Percentiles rank a stretch among this genome's conserved stretches.
Evolutionary conservation across 805 yeast genomes (phyloP).

Genomic region (Tetrapisispora arboricola): DNA sequence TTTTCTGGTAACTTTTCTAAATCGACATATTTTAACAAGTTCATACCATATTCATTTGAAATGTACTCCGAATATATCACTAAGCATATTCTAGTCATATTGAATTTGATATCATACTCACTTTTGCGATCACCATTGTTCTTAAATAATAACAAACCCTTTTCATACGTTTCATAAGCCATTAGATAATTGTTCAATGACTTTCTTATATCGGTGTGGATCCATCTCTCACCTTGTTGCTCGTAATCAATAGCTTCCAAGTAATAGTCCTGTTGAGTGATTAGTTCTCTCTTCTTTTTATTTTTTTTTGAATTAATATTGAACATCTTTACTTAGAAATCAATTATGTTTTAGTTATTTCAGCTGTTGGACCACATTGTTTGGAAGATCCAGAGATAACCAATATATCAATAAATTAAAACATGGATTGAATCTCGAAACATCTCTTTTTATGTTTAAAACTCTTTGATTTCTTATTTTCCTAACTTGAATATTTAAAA

Average conservation of each 20-base stretch:
- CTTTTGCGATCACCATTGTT: conserved; percentile 6
- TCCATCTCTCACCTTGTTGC: conserved; percentile 31
- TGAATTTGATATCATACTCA: conserved; percentile 24
- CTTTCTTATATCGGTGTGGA: conserved; percentile 25
- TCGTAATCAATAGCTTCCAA: conserved; percentile 24
- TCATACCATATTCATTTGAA: conserved; percentile 24
- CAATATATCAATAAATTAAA: too few relatives aligned
- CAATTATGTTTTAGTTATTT: too few relatives aligned
- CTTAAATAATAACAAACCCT: conserved; percentile 20
- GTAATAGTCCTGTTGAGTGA: conserved; percentile 25
- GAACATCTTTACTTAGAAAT: background rate
- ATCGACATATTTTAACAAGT: conserved; percentile 21
- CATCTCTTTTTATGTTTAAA: background rate
- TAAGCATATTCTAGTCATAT: conserved; percentile 23
- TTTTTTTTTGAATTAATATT: conserved; percentile 5
- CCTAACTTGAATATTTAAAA: background rate
- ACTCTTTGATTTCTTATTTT: background rate
- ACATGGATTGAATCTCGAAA: background rate
- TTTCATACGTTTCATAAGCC: conserved; percentile 24
- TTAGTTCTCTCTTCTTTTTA: conserved; percentile 7
- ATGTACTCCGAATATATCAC: conserved; percentile 23
- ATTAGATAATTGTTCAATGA: conserved; percentile 19
- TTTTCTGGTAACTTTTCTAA: conserved; percentile 15
- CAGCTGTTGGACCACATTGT: too few relatives aligned
- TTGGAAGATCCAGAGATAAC: too few relatives aligned